Evolutionary conservation across 352 stramenopile genomes (phyloP).

Genomic region (Phytophthora boehmeriae): DNA sequence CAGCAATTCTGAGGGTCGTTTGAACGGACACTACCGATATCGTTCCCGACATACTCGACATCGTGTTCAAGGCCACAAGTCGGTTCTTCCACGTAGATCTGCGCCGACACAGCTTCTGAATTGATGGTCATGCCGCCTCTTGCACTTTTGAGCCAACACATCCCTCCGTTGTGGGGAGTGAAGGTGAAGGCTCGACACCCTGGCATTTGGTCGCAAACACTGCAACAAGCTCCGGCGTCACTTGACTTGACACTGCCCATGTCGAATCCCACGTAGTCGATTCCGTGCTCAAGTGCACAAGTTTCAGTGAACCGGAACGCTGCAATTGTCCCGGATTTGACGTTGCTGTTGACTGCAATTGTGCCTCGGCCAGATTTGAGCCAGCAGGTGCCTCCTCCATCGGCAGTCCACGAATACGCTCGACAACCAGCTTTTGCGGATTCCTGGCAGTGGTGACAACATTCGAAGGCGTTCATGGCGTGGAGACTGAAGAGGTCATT

Average conservation of each 20-base stretch:
- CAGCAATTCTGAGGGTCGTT: conserved; percentile 23
- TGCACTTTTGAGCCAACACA: conserved; percentile 39
- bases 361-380: conserved; percentile 53
- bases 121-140: conserved; percentile 35
- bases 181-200: conserved; percentile 49
- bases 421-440: conserved; percentile 29
- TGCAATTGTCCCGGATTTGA: conserved; percentile 28
- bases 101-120: conserved; percentile 7
- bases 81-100: conserved; percentile 17
- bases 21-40: conserved; percentile 28
- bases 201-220: conserved; percentile 22
- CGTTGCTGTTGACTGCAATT: conserved; percentile 23
- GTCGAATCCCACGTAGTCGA: conserved; percentile 35
- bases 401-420: conserved; percentile 55
- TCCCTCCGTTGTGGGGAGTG: conserved; percentile 25
- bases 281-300: conserved; percentile 28
- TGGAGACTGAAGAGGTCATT: conserved; percentile 35
- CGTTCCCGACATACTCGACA: conserved; percentile 35
- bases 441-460: conserved; percentile 30
- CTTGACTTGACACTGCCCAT: conserved; percentile 15
- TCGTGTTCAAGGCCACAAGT: conserved; percentile 35
- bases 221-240: conserved; percentile 25
- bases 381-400: conserved; percentile 56
- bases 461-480: conserved; percentile 16
- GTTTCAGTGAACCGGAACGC: conserved; percentile 21